Conservation (phyloP, 192 early-diverging fungal species). For the Dissophora globulifera region DNA sequence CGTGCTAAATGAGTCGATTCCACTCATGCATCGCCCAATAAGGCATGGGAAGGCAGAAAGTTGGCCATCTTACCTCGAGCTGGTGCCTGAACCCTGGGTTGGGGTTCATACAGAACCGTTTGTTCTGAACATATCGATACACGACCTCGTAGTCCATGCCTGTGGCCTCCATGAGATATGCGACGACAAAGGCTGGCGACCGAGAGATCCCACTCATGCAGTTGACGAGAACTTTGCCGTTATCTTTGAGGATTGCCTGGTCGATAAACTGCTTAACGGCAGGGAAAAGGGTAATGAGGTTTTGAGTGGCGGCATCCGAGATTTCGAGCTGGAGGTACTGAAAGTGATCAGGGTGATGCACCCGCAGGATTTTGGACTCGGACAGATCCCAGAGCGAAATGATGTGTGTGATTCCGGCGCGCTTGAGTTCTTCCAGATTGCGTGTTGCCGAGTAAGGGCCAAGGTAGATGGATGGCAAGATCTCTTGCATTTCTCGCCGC, state of each 20-base stretch:
- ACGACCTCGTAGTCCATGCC: slow-evolving; percentile 73
- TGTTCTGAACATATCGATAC: slow-evolving; percentile 86
- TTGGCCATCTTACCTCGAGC: slow-evolving; percentile 66
- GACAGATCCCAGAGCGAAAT: slow-evolving; percentile 78
- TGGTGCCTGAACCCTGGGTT: slow-evolving; percentile 85
- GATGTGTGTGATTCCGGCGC: slow-evolving; percentile 77
- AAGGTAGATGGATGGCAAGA: slow-evolving; percentile 75
- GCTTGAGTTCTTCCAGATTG: slow-evolving; percentile 64
- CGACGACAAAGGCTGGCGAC: slow-evolving; percentile 87
- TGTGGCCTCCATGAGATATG: slow-evolving; percentile 87
- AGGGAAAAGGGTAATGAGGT: slow-evolving; percentile 84
- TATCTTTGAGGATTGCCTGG: slow-evolving; percentile 46
- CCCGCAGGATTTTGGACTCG: slow-evolving; percentile 71
- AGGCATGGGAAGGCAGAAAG: no score
- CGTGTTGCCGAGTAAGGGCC: slow-evolving; percentile 83
- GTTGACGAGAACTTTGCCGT: slow-evolving; percentile 71
- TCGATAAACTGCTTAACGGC: slow-evolving; percentile 68
- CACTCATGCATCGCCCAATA: no score
- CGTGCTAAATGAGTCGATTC: no score
- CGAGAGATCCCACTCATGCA: slow-evolving; percentile 88
- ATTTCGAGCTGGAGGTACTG: slow-evolving; percentile 77
- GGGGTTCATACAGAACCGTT: slow-evolving; percentile 88
- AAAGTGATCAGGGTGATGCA: slow-evolving; percentile 64
- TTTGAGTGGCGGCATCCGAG: slow-evolving; percentile 83
- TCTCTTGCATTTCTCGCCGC: slow-evolving; percentile 85